phyloP scores from a whole-genome alignment of 306 rosid species.

The Cucumis cinereus region DNA sequence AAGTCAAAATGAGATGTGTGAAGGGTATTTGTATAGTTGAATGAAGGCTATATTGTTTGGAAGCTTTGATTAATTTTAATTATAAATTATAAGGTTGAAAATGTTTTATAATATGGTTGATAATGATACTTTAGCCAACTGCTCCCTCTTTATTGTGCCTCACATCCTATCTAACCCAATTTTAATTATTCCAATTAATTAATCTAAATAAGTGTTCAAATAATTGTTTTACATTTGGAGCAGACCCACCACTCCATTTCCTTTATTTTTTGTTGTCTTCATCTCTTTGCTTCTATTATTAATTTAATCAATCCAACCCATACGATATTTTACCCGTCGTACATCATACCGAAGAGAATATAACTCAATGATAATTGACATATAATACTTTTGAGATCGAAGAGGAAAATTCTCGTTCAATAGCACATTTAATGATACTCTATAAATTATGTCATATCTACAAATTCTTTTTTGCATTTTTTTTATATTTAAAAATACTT shows the following conservation, averaged over 20 bases:
- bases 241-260: background rate
- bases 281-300: background rate
- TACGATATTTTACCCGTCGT: background rate
- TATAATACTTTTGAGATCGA: too few species aligned
- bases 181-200: background rate
- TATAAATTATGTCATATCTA: too few species aligned
- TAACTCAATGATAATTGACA: background rate
- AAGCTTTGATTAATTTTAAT: background rate
- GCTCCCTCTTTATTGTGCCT: constrained; percentile 1
- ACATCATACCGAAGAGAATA: too few species aligned
- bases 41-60: background rate
- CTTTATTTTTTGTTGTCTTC: background rate
- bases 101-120: background rate
- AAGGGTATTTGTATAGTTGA: background rate
- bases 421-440: too few species aligned
- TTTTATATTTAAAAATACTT: too few species aligned
- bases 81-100: background rate
- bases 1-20: background rate
- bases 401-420: too few species aligned
- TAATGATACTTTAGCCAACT: background rate
- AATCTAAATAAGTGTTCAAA: background rate
- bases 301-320: background rate
- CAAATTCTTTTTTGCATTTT: too few species aligned
- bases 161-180: constrained; percentile 2
- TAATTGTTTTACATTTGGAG: background rate